A percentile compares a stretch with the other conserved stretches of the same genome.
Conservation (phyloP, 225 moss, liverwort and hornwort genomes). For the Pleurozium schreberi region DNA sequence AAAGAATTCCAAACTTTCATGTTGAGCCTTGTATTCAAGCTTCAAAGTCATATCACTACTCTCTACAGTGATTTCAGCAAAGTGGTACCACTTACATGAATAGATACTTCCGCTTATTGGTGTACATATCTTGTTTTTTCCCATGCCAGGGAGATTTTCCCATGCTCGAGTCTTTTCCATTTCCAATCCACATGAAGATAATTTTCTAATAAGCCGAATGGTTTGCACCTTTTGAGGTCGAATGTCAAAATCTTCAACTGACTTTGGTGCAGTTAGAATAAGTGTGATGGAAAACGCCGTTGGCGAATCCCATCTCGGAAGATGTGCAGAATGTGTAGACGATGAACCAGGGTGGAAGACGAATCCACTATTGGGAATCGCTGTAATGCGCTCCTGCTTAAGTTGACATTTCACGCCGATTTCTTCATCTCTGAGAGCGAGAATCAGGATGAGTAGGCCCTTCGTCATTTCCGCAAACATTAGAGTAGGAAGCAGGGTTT, state of each 20-base stretch:
- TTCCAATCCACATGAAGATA: not conserved
- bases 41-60: too few relatives aligned
- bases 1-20: too few relatives aligned
- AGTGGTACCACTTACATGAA: too few relatives aligned
- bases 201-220: not conserved
- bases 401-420: not conserved
- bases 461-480: not conserved
- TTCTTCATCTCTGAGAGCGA: not conserved
- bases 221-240: not conserved
- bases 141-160: too few relatives aligned
- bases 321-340: not conserved
- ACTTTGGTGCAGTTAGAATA: constrained; percentile 7
- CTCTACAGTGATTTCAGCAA: too few relatives aligned
- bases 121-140: too few relatives aligned
- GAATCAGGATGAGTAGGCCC: not conserved
- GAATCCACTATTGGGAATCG: not conserved
- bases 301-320: not conserved
- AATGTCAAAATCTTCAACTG: not conserved
- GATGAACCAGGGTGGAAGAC: not conserved
- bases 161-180: not conserved
- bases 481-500: not conserved
- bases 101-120: too few relatives aligned
- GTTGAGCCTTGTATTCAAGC: too few relatives aligned
- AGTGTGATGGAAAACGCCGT: not conserved
- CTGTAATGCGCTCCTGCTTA: not conserved